Base-by-base conservation (phyloP, 2,329 filamentous ascomycete species). In the Remersonia thermophila region DNA sequence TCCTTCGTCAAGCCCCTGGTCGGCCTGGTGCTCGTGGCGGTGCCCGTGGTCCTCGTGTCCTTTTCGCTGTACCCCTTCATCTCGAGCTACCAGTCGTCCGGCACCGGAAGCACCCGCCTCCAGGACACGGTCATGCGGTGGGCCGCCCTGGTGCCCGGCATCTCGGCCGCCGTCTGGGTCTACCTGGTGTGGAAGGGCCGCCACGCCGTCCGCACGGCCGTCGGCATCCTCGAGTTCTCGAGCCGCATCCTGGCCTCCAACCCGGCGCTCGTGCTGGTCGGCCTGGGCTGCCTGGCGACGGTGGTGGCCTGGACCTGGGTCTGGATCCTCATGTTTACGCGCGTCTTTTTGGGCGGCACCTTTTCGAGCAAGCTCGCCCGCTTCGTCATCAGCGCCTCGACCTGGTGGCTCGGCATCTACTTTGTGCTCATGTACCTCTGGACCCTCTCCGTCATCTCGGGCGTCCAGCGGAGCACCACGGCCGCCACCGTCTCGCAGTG, bases 401-500 rank as follows among this genome's bases (percentile, higher is more conserved):
- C 80, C 50, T 96, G 89, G 89, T 94, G 86, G 83, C 68, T 98
- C 3, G 91, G 83, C n/a, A 71, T 76, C 16, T 93, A 80, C 56
- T 98, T 95, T 61, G 75, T 95, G 47, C 63, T 96, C 40, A 81
- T 95, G 65, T 96, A 95, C 58, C 77, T 96, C 48, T 98, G 91
- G 91, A 91, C 86, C 0, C 66, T 95, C 29, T 82, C 83, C 2
- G 75, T 96, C 39, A 77, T 93, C 54, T 80, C 85, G 39, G 86
- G 85, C 13, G 73, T 96, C 15, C 89, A 98, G 56, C 79, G 91
- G 40, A 80, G 84, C 15, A 91, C 87, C 12, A 94, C 89, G 11
- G 89, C 86, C 16, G 91, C 91, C 9, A 94, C 89, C 1, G 89
- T 96, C 16, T 93, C 85, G 28, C 91, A 98, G 58, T 98, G 91